A percentile compares a stretch with the other conserved stretches of the same genome.
phyloP scores from a whole-genome alignment of 257 asterid species.

The Penstemon newberryi region DNA sequence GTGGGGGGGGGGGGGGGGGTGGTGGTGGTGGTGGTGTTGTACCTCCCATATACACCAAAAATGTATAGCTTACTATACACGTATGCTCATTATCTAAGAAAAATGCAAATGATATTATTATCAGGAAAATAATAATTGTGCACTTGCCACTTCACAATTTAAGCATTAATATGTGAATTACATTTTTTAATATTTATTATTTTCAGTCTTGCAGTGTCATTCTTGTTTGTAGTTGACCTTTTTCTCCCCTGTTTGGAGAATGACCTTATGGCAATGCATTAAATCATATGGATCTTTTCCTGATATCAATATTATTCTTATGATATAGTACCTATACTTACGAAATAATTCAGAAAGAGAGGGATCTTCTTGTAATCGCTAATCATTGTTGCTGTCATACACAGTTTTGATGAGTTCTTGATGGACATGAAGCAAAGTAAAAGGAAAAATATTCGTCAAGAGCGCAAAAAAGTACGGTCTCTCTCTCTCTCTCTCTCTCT shows the following conservation, averaged over 20 bases:
- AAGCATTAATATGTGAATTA: too few species aligned
- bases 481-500: constrained; percentile 4
- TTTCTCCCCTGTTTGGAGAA: background rate
- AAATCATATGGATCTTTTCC: background rate
- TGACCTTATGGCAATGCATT: background rate
- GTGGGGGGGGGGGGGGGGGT: too few species aligned
- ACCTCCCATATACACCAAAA: too few species aligned
- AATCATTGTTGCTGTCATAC: constrained; percentile 17
- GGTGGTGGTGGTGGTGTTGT: too few species aligned
- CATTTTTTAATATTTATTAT: too few species aligned
- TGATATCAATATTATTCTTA: constrained; percentile 8
- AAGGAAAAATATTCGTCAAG: constrained; percentile 96
- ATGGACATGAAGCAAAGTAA: constrained; percentile 97
- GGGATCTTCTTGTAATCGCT: constrained; percentile 26
- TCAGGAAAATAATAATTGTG: too few species aligned
- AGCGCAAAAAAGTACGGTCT: constrained; percentile 81
- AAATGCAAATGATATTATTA: too few species aligned
- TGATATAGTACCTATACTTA: background rate
- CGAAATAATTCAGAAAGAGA: constrained; percentile 11
- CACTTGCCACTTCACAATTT: too few species aligned
- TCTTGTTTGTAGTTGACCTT: constrained; percentile 6
- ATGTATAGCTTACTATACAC: too few species aligned
- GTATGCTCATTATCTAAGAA: too few species aligned
- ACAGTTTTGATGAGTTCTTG: constrained; percentile 95
- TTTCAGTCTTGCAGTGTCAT: too few species aligned